Evolutionary conservation across 1,284 basidiomycete genomes (phyloP), one percentile per base, ranked within the genome.

Genomic region (Stereum hirsutum): DNA sequence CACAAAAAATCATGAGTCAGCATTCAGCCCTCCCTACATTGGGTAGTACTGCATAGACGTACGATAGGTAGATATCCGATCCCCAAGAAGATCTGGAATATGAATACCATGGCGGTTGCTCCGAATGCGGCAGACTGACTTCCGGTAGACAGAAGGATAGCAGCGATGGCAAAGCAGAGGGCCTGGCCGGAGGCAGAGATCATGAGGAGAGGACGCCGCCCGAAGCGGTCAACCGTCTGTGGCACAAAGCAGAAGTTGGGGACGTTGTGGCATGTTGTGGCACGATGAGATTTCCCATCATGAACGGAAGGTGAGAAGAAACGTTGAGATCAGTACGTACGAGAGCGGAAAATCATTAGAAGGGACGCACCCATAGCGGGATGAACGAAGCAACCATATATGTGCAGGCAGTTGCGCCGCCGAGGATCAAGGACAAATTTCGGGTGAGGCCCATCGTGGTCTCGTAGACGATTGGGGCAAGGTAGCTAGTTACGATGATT

Each of bases 301-400:
- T n/a, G n/a, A n/a, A n/a, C n/a, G n/a, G n/a, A n/a, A n/a, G n/a
- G n/a, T n/a, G n/a, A n/a, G n/a, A n/a, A 35, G 10, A 34, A 17
- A 20, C 11, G 11, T 35, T 35, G 11, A 35, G 28, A 8, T n/a
- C 21, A 19, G 4, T 19, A 4, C 15, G 4, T 35, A 10, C 15
- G 4, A 20, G 15, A 30, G 28, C n/a, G 8, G 28, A 35, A 10
- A 35, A 35, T 35, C 15, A 10, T 20, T 17, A 35, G 4, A 10
- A 14, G 10, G 26, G 7, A 44, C 55, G 32, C 41, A 62, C 65
- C 66, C 63, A 68, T 5, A 65, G 59, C 2, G 64, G 65, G 41
- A 69, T 68, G 45, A 69, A 68, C 0, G 68, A 69, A n/a, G 65
- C 66, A 28, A 69, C 46, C 60, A 68, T 63, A 46, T 66, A 70